phyloP scores from a whole-genome alignment of 2,329 filamentous ascomycete species.

The Colletotrichum tropicicola region DNA sequence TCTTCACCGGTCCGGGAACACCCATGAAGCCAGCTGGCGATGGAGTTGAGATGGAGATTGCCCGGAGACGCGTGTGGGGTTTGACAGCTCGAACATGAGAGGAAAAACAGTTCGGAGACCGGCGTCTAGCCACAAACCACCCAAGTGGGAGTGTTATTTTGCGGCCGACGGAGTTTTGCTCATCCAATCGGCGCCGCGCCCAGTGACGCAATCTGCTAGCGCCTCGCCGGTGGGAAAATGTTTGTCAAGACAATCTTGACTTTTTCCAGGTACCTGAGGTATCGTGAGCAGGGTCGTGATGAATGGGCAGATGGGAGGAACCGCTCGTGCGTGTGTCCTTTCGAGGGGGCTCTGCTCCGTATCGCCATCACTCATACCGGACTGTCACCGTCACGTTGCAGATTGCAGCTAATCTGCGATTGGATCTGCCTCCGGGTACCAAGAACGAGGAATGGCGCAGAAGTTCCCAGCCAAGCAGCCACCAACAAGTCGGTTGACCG shows the following conservation, averaged over 20 bases:
- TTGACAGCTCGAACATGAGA: background rate
- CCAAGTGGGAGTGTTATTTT: too few species aligned
- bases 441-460: constrained; percentile 7
- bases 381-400: background rate
- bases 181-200: constrained; percentile 9
- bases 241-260: background rate
- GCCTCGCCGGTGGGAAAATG: background rate
- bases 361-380: background rate
- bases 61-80: constrained; percentile 10
- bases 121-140: too few species aligned
- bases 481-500: constrained; percentile 10
- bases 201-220: background rate
- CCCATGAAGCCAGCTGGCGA: background rate
- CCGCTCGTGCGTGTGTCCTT: too few species aligned
- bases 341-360: background rate
- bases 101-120: background rate
- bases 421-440: background rate
- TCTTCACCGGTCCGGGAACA: background rate
- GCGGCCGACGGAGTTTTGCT: background rate
- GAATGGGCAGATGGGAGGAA: too few species aligned
- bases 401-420: background rate
- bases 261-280: background rate
- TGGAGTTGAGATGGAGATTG: constrained; percentile 23
- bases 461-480: constrained; percentile 15
- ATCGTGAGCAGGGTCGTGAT: background rate